These are phyloP conservation scores for Tricholoma hemisulphureum DNA, from an alignment of 768 basidiomycete genomes.

Conservation along the genomic window DNA sequence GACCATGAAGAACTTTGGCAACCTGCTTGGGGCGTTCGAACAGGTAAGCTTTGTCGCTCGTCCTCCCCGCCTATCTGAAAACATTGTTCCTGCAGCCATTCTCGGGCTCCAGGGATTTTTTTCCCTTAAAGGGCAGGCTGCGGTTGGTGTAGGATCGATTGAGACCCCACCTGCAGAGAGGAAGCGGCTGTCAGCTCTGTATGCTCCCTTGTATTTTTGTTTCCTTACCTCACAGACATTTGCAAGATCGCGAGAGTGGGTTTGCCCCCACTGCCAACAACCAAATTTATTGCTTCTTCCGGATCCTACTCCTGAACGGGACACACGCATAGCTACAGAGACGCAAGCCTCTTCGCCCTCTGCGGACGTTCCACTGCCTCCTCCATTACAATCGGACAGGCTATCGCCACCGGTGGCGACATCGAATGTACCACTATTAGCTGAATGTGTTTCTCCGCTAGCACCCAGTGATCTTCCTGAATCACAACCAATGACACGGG, in stretches of 20 bases:
- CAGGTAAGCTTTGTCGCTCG: constrained; percentile 50
- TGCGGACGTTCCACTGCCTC: neutral
- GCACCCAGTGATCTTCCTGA: neutral
- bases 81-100: constrained; percentile 52
- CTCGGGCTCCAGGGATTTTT: constrained; percentile 89
- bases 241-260: constrained; percentile 75
- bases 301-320: constrained; percentile 42
- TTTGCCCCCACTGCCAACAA: constrained; percentile 69
- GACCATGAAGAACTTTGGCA: constrained; percentile 98
- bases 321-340: neutral
- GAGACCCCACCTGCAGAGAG: constrained; percentile 75
- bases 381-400: neutral
- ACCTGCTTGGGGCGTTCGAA: constrained; percentile 97
- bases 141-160: constrained; percentile 83
- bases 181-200: constrained; percentile 76
- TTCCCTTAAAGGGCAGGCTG: constrained; percentile 82
- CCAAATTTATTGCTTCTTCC: constrained; percentile 70
- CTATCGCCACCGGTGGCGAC: neutral
- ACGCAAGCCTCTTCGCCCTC: neutral
- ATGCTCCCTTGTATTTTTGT: constrained; percentile 27
- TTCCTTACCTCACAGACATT: constrained; percentile 11
- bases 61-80: neutral
- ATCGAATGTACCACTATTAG: neutral
- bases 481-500: constrained; percentile 5
- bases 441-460: neutral